These are phyloP conservation scores for Emergomyces pasteurianus DNA, from an alignment of 2,329 filamentous ascomycete genomes.

Conservation along the genomic window DNA sequence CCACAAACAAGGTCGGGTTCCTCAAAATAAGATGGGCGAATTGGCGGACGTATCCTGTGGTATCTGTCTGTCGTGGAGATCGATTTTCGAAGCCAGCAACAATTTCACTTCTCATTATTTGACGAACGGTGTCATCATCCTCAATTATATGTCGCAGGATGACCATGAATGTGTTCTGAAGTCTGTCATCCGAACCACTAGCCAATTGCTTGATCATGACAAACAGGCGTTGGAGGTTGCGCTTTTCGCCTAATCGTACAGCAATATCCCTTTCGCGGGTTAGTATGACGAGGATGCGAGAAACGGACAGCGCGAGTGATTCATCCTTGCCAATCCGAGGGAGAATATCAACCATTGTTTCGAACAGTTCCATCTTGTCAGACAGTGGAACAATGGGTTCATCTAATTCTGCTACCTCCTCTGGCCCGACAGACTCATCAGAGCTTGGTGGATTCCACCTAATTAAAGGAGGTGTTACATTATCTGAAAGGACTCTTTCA, in stretches of 20 bases:
- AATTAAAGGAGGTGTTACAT: constrained; percentile 66
- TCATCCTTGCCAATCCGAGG: constrained; percentile 82
- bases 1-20: constrained; percentile 72
- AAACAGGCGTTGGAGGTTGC: constrained; percentile 79
- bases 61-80: constrained; percentile 51
- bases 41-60: constrained; percentile 59
- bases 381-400: constrained; percentile 52
- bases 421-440: constrained; percentile 26
- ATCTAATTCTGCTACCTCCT: constrained; percentile 47
- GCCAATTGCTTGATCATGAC: constrained; percentile 91
- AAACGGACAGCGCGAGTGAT: constrained; percentile 66
- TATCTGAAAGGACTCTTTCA: constrained; percentile 80
- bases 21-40: constrained; percentile 71
- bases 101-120: constrained; percentile 87
- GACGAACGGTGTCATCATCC: constrained; percentile 79
- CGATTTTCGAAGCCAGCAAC: constrained; percentile 57
- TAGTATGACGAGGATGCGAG: constrained; percentile 74
- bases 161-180: constrained; percentile 67
- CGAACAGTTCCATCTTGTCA: constrained; percentile 59
- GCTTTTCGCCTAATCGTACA: constrained; percentile 67
- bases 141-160: constrained; percentile 88
- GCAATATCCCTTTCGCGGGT: constrained; percentile 70
- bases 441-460: constrained; percentile 49
- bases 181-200: constrained; percentile 60
- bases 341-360: constrained; percentile 68